Percentiles rank a stretch among this genome's conserved stretches.
Conservation (phyloP, 1,139 yeast genomes). For the Candida tunisiensis region DNA sequence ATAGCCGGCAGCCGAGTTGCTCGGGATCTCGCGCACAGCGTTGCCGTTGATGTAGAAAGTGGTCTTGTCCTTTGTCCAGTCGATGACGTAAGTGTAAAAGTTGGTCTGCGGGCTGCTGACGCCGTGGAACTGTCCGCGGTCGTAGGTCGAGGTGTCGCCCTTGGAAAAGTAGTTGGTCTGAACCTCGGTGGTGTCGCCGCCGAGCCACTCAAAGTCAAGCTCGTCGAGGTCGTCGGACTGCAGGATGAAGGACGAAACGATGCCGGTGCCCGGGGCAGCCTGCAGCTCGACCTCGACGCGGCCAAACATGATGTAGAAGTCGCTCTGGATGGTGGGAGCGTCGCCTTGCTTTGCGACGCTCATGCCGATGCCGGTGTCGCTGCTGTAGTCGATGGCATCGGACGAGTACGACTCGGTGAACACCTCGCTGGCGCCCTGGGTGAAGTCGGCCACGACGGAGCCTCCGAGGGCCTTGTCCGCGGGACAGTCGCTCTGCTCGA, state of each 20-base stretch:
- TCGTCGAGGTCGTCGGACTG: constrained; percentile 83
- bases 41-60: constrained; percentile 48
- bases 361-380: constrained; percentile 42
- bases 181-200: constrained; percentile 53
- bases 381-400: constrained; percentile 11
- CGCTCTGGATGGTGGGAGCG: constrained; percentile 34
- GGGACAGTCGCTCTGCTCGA: constrained; percentile 3
- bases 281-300: constrained; percentile 53
- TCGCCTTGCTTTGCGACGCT: constrained; percentile 27
- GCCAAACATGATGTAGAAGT: constrained; percentile 78
- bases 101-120: constrained; percentile 28
- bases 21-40: constrained; percentile 37
- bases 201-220: constrained; percentile 74
- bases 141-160: constrained; percentile 61
- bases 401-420: constrained; percentile 3
- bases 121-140: constrained; percentile 56
- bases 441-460: constrained; percentile 6
- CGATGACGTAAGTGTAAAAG: constrained; percentile 65
- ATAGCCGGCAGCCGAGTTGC: constrained; percentile 37
- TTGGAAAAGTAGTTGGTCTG: constrained; percentile 74
- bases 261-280: constrained; percentile 62
- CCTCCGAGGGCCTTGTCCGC: constrained; percentile 8
- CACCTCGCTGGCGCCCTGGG: constrained; percentile 5
- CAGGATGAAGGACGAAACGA: constrained; percentile 62
- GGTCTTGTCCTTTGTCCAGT: constrained; percentile 53